These are phyloP conservation scores for Mrakia blollopis DNA, from an alignment of 768 basidiomycete genomes.

Conservation along the genomic window DNA sequence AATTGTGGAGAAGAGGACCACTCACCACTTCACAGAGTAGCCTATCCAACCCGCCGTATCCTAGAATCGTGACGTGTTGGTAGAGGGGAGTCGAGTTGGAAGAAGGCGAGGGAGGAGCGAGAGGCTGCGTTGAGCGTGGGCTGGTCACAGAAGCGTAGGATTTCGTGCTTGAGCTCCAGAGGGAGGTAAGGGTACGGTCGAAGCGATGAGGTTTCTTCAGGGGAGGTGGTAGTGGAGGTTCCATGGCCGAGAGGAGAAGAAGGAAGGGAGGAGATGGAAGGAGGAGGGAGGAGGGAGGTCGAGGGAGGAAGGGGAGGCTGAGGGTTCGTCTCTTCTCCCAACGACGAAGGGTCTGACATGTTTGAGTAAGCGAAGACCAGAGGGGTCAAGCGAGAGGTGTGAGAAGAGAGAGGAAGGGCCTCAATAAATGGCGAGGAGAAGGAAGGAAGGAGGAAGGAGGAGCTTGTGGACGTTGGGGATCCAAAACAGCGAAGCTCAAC, in stretches of 20 bases:
- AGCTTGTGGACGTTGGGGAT: too few relatives aligned
- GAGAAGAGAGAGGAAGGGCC: too few relatives aligned
- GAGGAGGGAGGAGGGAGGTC: background rate
- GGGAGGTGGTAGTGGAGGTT: background rate
- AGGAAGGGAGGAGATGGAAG: slow-evolving; percentile 16
- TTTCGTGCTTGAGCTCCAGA: slow-evolving; percentile 39
- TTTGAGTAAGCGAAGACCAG: too few relatives aligned
- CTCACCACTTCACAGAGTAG: too few relatives aligned
- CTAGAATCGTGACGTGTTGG: background rate
- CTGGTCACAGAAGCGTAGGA: background rate
- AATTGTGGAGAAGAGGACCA: too few relatives aligned
- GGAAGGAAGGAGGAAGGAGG: too few relatives aligned
- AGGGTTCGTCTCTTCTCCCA: too few relatives aligned
- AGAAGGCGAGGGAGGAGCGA: background rate
- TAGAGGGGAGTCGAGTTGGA: background rate
- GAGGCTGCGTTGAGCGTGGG: slow-evolving; percentile 31
- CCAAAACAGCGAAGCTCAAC: too few relatives aligned
- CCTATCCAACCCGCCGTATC: background rate
- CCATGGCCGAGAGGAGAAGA: slow-evolving; percentile 38
- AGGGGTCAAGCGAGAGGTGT: too few relatives aligned
- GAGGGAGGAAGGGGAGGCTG: background rate
- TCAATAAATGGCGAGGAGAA: too few relatives aligned
- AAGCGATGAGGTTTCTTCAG: slow-evolving; percentile 28
- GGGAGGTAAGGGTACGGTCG: slow-evolving; percentile 46
- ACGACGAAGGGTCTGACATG: too few relatives aligned